Conservation (phyloP, 2,329 filamentous ascomycete species). For the Dothideomycetes sp. region DNA sequence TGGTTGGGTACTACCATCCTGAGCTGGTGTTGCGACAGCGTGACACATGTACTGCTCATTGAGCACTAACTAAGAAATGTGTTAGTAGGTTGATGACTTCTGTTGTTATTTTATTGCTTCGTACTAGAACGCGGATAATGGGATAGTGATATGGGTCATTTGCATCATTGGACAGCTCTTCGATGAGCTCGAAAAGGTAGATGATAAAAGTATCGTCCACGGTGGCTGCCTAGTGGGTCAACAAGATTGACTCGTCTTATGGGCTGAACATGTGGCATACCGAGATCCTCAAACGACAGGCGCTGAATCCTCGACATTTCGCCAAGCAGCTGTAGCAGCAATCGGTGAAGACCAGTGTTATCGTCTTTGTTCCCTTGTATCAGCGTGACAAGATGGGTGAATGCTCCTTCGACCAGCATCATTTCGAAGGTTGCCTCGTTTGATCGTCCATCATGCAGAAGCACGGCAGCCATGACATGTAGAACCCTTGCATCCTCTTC, state of each 20-base stretch:
- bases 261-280: constrained; percentile 22
- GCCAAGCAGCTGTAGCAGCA: constrained; percentile 81
- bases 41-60: constrained; percentile 96
- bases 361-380: constrained; percentile 54
- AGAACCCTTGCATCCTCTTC: constrained; percentile 77
- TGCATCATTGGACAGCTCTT: constrained; percentile 74
- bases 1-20: constrained; percentile 1
- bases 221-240: constrained; percentile 28
- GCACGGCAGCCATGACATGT: constrained; percentile 69
- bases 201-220: constrained; percentile 70
- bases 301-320: constrained; percentile 93
- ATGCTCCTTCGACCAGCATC: constrained; percentile 80
- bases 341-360: constrained; percentile 62
- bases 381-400: constrained; percentile 71
- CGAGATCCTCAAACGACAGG: constrained; percentile 65
- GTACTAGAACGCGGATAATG: constrained; percentile 80
- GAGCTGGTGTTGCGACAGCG: constrained; percentile 19
- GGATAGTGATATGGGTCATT: constrained; percentile 94
- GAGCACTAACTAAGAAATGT: constrained; percentile 59
- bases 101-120: constrained; percentile 20
- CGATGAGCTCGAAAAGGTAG: constrained; percentile 77
- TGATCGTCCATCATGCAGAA: constrained; percentile 74
- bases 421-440: constrained; percentile 70
- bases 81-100: not conserved
- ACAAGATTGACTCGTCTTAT: not conserved